Evolutionary conservation across 2,329 filamentous ascomycete species (phyloP), one percentile per base, ranked within the genome.

Genomic region (Botrytis hyacinthi): DNA sequence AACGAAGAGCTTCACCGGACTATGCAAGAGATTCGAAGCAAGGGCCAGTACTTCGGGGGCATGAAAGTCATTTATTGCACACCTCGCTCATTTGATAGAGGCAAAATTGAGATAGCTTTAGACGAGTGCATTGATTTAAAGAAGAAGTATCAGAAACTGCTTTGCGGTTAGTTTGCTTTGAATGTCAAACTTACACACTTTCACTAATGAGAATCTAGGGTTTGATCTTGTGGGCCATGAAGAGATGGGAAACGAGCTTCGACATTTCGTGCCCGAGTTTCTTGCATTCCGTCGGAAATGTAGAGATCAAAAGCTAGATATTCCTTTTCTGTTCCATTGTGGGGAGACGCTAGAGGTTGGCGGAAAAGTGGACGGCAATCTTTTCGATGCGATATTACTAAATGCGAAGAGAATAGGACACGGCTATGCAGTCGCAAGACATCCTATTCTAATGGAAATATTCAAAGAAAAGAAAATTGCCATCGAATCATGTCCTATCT

Each of bases 401-500:
- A 85, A 87, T 22, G 85, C 91, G 2, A 91, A 89, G 82, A 89
- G 92, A 22, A 92, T 94, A 69, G 92, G 92, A 0, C 92, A 94
- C 78, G 92, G 92, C 1, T 93, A 91, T 77, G 89, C 92, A 0
- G 83, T 94, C 6, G 84, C 90, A 22, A 87, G 89, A 73, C 92
- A 93, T 79, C 89, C 89, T 0, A 83, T 87, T 54, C 83, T 93
- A n/a, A 88, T 93, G 82, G 83, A 90, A 75, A 83, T 86, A 68
- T 92, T 93, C 86, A 90, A 88, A 81, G 82, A 85, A 73, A 84
- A 84, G n/a, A 84, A 85, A 16, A 87, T 94, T 48, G 93, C 91
- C 76, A 84, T 94, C n/a, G 92, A 94, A 82, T 83, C 92, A 1
- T 94, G 92, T 77, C 92, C 92, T 0, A 93, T 93, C 68, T 93